Conservation (phyloP, 208 protist species). For the Phytomonas sp. region DNA sequence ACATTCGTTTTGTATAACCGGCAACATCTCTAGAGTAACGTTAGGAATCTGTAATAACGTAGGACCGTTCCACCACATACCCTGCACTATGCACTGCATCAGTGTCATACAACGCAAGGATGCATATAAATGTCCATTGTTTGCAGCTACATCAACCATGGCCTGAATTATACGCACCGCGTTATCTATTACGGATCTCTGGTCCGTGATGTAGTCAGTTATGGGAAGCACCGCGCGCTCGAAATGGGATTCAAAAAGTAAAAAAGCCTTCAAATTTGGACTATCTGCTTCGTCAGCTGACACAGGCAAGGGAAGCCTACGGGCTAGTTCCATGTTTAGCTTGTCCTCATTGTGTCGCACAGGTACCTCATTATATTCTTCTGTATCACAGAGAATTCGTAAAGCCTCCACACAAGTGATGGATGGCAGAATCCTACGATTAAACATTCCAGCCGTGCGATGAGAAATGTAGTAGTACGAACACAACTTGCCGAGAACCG, state of each 20-base stretch:
- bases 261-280: slow-evolving; percentile 94
- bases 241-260: slow-evolving; percentile 98
- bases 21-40: slow-evolving; percentile 63
- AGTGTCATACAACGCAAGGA: slow-evolving; percentile 89
- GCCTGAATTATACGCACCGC: slow-evolving; percentile 93
- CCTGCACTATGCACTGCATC: slow-evolving; percentile 94
- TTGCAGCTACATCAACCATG: slow-evolving; percentile 93
- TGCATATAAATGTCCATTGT: slow-evolving; percentile 88
- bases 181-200: slow-evolving; percentile 96
- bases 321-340: slow-evolving; percentile 88
- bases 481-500: slow-evolving; percentile 94
- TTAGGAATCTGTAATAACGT: slow-evolving; percentile 87
- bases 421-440: slow-evolving; percentile 51
- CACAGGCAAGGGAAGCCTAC: slow-evolving; percentile 59
- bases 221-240: slow-evolving; percentile 88
- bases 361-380: slow-evolving; percentile 95
- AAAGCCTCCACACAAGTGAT: slow-evolving; percentile 68
- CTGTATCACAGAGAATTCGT: slow-evolving; percentile 80
- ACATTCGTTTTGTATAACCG: slow-evolving; percentile 40
- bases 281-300: slow-evolving; percentile 70
- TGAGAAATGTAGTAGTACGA: slow-evolving; percentile 99
- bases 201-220: slow-evolving; percentile 97
- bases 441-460: slow-evolving; percentile 89
- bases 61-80: slow-evolving; percentile 72
- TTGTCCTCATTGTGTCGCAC: slow-evolving; percentile 99